Base-by-base conservation (phyloP, 2,329 filamentous ascomycete species). In the Ophioceras dolichostomum region DNA sequence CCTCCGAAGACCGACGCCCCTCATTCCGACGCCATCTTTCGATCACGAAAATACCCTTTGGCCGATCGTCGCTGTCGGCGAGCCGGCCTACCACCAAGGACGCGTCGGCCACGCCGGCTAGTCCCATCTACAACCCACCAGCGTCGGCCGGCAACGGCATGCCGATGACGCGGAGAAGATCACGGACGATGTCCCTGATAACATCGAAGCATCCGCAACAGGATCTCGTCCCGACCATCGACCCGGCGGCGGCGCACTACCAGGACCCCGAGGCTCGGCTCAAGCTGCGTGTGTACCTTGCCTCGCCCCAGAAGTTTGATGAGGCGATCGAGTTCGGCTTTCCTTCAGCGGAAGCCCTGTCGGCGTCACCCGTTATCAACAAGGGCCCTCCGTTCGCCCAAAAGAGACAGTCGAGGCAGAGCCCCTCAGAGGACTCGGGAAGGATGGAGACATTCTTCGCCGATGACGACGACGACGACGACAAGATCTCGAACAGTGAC, bases 271-370 rank as follows among this genome's bases (percentile, higher is more conserved):
- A 94, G 53, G 85, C 88, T 28, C 76, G 89, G 24, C 68, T 85
- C 48, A 94, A 93, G 59, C 65, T 96, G 16, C 78, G 87, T 10
- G 77, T 85, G 6, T 94, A 88, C 50, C 72, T 94, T 16, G 83
- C 84, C 7, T 94, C 87, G 1, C 83, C 88, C 1, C 84, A 94
- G 47, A 94, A 94, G 54, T 96, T 96, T 48, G 89, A 96, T 53
- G 89, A 96, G 58, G 87, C 85, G 1, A 74, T 96, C 37, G 84
- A 94, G 54, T 95, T 93, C 57, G 89, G 89, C 1, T 96, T 95
- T 49, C 86, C 87, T 0, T 76, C 79, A 0, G 65, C 65, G 26
- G 69, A 76, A 24, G 58, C 49, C 7, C 44, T 60, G 16, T 46
- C 54, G 3, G 47, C 59, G n/a, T 48, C 47, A 2, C 44, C 56